These are phyloP conservation scores for Annulohypoxylon moriforme DNA, from an alignment of 495 filamentous ascomycete species.

Conservation along the genomic window DNA sequence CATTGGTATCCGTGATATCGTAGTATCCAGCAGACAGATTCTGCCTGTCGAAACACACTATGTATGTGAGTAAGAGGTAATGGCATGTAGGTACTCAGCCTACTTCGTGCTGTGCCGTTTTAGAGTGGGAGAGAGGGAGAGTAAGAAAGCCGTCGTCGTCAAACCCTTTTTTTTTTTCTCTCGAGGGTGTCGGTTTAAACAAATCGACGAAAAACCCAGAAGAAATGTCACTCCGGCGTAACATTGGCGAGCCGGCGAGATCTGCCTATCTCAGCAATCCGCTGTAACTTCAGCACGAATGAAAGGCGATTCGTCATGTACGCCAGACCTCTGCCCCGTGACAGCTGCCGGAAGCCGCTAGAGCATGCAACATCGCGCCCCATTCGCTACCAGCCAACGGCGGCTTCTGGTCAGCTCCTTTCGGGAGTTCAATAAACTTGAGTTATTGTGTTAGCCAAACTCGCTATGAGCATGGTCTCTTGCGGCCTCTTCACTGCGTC, in stretches of 20 bases:
- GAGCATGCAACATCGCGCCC: slow-evolving; percentile 42
- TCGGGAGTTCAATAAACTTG: slow-evolving; percentile 46
- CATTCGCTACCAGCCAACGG: slow-evolving; percentile 43
- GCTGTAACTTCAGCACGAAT: slow-evolving; percentile 39
- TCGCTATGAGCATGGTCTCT: slow-evolving; percentile 19
- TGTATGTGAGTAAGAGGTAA: background rate
- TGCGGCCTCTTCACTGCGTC: slow-evolving; percentile 17
- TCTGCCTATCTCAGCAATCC: slow-evolving; percentile 45
- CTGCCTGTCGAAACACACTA: slow-evolving; percentile 4
- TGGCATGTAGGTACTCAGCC: slow-evolving; percentile 20
- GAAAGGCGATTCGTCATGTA: slow-evolving; percentile 36
- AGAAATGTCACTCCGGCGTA: slow-evolving; percentile 40
- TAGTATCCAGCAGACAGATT: background rate
- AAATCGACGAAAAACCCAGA: slow-evolving; percentile 17
- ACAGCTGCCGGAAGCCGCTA: slow-evolving; percentile 48
- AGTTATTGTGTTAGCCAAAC: slow-evolving; percentile 32
- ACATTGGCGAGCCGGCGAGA: slow-evolving; percentile 43
- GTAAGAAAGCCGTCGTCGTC: slow-evolving; percentile 14
- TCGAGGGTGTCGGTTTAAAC: slow-evolving; percentile 41
- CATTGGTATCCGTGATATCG: background rate
- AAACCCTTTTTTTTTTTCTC: too few species aligned
- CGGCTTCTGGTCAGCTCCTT: slow-evolving; percentile 42
- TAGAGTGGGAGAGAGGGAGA: background rate
- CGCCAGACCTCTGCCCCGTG: slow-evolving; percentile 37
- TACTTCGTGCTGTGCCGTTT: slow-evolving; percentile 4